phyloP scores from a whole-genome alignment of 2,329 filamentous ascomycete species.

The Didymellaceae sp. region DNA sequence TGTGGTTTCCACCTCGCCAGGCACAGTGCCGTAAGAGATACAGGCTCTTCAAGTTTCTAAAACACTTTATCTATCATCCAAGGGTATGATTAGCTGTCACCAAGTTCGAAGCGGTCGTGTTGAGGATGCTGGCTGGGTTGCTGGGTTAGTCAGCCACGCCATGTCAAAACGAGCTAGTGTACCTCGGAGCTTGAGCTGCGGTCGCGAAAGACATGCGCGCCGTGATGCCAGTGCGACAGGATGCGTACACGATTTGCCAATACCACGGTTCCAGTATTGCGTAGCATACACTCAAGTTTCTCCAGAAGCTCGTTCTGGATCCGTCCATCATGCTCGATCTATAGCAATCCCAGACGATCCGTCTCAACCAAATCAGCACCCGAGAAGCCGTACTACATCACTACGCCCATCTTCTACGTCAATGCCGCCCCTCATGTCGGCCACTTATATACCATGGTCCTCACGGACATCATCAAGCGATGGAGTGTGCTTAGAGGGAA shows the following conservation, averaged over 20 bases:
- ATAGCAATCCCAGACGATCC: slow-evolving; percentile 23
- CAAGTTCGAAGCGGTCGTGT: not conserved
- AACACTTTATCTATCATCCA: no score
- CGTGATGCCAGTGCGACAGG: slow-evolving; percentile 27
- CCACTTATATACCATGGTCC: slow-evolving; percentile 90
- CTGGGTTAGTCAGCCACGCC: slow-evolving; percentile 3
- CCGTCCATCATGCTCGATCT: slow-evolving; percentile 31
- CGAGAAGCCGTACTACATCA: slow-evolving; percentile 89
- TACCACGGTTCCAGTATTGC: slow-evolving; percentile 25
- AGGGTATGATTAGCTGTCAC: no score
- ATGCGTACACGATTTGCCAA: slow-evolving; percentile 40
- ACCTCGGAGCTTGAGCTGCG: slow-evolving; percentile 26
- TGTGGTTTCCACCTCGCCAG: no score
- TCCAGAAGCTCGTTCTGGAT: slow-evolving; percentile 29
- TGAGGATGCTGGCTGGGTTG: not conserved
- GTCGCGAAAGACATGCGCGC: slow-evolving; percentile 17
- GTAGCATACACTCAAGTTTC: slow-evolving; percentile 24
- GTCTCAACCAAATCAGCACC: slow-evolving; percentile 28
- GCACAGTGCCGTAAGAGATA: no score
- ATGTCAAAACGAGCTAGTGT: not conserved
- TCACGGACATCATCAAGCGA: slow-evolving; percentile 89
- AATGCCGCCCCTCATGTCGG: slow-evolving; percentile 96
- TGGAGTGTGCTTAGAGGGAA: slow-evolving; percentile 81
- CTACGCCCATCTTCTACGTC: slow-evolving; percentile 98
- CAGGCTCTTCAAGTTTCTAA: no score